phyloP scores from a whole-genome alignment of 805 yeast genomes.

The Lachancea thermotolerans region DNA sequence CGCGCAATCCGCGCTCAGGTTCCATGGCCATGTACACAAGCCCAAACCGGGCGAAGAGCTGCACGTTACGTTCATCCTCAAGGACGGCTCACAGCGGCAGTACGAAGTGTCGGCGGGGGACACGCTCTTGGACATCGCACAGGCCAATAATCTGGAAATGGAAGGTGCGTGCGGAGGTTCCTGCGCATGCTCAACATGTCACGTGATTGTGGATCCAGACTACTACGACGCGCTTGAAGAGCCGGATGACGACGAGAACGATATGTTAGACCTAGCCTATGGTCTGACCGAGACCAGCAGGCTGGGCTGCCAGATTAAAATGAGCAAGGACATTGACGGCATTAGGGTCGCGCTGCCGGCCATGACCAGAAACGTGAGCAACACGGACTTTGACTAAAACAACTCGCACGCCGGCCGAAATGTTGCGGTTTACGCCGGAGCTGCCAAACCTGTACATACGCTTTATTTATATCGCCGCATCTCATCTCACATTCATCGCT shows the following conservation, averaged over 20 bases:
- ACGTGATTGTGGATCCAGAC: slow-evolving; percentile 92
- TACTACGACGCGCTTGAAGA: slow-evolving; percentile 87
- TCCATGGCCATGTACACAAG: slow-evolving; percentile 82
- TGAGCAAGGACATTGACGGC: slow-evolving; percentile 90
- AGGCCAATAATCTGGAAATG: slow-evolving; percentile 88
- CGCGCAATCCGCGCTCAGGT: slow-evolving; percentile 1
- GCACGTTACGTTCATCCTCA: slow-evolving; percentile 80
- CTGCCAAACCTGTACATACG: too few species aligned
- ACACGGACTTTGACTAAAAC: slow-evolving; percentile 58
- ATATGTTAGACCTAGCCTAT: slow-evolving; percentile 95
- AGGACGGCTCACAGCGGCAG: slow-evolving; percentile 78
- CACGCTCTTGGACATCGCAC: slow-evolving; percentile 86
- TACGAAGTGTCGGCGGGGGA: slow-evolving; percentile 92
- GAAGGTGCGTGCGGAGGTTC: slow-evolving; percentile 99
- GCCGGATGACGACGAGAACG: slow-evolving; percentile 96
- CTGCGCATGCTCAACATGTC: slow-evolving; percentile 98
- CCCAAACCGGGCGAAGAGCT: slow-evolving; percentile 93
- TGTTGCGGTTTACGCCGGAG: too few species aligned
- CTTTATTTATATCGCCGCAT: too few species aligned
- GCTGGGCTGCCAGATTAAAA: slow-evolving; percentile 86
- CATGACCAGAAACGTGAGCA: slow-evolving; percentile 89
- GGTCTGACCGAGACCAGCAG: slow-evolving; percentile 96
- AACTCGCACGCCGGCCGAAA: background rate
- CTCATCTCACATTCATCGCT: too few species aligned
- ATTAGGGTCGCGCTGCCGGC: slow-evolving; percentile 93